These are phyloP conservation scores for Xylaria arbuscula DNA, from an alignment of 2,329 filamentous ascomycete genomes.

Conservation along the genomic window DNA sequence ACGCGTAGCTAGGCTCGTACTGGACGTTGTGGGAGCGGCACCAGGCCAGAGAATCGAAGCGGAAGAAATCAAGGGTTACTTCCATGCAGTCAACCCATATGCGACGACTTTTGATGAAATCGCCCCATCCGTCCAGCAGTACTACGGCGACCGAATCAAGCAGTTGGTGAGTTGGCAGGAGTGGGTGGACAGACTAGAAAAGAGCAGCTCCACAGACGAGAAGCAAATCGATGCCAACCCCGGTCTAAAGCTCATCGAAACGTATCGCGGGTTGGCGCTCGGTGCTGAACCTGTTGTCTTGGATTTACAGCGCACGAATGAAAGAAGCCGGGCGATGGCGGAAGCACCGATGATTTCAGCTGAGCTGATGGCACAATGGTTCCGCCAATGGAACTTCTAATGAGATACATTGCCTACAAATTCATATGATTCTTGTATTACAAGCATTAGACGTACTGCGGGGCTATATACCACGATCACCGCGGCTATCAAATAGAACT, in stretches of 20 bases:
- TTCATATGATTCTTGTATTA: not conserved
- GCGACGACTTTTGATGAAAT: constrained; percentile 55
- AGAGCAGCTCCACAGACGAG: constrained; percentile 50
- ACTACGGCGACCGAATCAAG: constrained; percentile 54
- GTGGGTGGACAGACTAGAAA: constrained; percentile 59
- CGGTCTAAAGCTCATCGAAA: constrained; percentile 52
- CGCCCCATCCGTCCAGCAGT: constrained; percentile 53
- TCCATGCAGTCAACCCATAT: constrained; percentile 61
- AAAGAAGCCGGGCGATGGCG: constrained; percentile 56
- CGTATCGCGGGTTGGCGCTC: constrained; percentile 51
- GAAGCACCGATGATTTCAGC: constrained; percentile 55
- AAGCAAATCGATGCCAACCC: constrained; percentile 24
- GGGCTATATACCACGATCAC: not conserved
- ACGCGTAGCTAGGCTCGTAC: constrained; percentile 56
- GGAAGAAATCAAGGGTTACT: constrained; percentile 53
- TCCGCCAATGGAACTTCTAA: constrained; percentile 56
- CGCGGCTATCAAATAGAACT: no score
- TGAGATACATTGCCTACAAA: not conserved
- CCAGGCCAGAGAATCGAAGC: constrained; percentile 40
- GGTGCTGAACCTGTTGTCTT: constrained; percentile 50
- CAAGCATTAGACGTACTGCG: not conserved
- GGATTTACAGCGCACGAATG: constrained; percentile 54
- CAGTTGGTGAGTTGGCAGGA: constrained; percentile 55
- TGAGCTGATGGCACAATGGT: constrained; percentile 60
- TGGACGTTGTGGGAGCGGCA: constrained; percentile 57